These are phyloP conservation scores for Lactuca sativa DNA, from an alignment of 129 eudicot species.

Conservation along the genomic window DNA sequence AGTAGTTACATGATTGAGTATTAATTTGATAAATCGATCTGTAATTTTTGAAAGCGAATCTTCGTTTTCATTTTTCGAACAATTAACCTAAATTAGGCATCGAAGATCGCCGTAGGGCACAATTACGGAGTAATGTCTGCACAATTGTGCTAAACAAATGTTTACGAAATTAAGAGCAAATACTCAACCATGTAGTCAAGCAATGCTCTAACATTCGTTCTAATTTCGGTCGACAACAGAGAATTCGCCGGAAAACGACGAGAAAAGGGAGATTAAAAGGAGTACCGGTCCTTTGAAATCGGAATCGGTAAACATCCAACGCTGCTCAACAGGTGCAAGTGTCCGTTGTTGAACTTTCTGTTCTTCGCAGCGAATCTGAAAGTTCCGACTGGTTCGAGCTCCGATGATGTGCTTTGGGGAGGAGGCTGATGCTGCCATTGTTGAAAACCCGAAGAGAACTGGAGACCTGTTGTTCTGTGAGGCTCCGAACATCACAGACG, in stretches of 20 bases:
- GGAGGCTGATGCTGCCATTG: conserved; percentile 35
- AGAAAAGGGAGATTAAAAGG: not conserved
- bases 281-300: conserved; percentile 73
- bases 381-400: conserved; percentile 7
- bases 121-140: not conserved
- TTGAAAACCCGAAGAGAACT: conserved; percentile 52
- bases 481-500: conserved; percentile 36
- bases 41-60: not conserved
- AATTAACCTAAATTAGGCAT: conserved; percentile 14
- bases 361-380: conserved; percentile 53
- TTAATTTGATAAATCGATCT: not conserved
- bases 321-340: conserved; percentile 62
- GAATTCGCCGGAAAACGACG: not conserved
- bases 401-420: not conserved
- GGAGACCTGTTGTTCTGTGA: conserved; percentile 31
- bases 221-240: conserved; percentile 8
- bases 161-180: conserved; percentile 15
- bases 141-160: conserved; percentile 9
- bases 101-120: conserved; percentile 17
- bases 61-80: not conserved
- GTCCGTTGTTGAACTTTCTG: conserved; percentile 29
- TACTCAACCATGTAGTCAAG: not conserved
- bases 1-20: not conserved
- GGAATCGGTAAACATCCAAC: conserved; percentile 79
- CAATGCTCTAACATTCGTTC: not conserved